phyloP scores from a whole-genome alignment of 1,284 basidiomycete genomes.

The Rhodotorula sp. region DNA sequence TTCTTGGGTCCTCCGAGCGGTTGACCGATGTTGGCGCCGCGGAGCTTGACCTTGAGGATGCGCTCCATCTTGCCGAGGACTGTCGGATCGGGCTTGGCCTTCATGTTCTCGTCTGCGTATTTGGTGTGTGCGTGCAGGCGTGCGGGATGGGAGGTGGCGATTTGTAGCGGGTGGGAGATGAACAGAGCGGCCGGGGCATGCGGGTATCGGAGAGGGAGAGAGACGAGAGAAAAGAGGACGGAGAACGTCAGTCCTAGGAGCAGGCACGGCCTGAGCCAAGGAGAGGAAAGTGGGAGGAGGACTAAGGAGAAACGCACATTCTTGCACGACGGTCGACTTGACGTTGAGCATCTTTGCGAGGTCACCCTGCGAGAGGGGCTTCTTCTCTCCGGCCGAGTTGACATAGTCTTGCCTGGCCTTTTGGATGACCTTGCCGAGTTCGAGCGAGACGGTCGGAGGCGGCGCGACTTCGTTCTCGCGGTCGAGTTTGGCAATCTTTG shows the following conservation, averaged over 20 bases:
- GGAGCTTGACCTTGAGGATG: slow-evolving; percentile 82
- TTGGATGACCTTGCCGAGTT: slow-evolving; percentile 83
- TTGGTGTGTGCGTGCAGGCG: not conserved
- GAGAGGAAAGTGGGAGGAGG: not conserved
- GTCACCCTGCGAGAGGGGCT: slow-evolving; percentile 79
- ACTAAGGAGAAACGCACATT: slow-evolving; percentile 63
- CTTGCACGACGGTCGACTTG: slow-evolving; percentile 80
- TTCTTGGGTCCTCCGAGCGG: slow-evolving; percentile 35
- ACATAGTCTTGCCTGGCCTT: slow-evolving; percentile 72
- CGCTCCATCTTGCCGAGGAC: slow-evolving; percentile 91
- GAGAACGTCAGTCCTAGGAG: no score
- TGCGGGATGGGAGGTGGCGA: not conserved
- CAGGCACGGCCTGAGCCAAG: not conserved
- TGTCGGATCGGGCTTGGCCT: slow-evolving; percentile 81
- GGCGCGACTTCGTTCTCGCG: slow-evolving; percentile 95
- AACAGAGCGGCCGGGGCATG: not conserved
- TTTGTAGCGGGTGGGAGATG: not conserved
- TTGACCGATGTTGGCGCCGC: slow-evolving; percentile 59
- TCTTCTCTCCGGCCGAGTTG: slow-evolving; percentile 28
- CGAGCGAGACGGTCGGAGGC: slow-evolving; percentile 74
- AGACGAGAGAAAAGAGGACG: not conserved
- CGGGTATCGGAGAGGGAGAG: not conserved
- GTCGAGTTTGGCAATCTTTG: slow-evolving; percentile 88
- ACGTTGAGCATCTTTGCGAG: slow-evolving; percentile 89
- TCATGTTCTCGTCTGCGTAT: slow-evolving; percentile 54